Evolutionary conservation across 768 basidiomycete genomes (phyloP), one percentile per base, ranked within the genome.

Genomic region (Termitomyces sp.): DNA sequence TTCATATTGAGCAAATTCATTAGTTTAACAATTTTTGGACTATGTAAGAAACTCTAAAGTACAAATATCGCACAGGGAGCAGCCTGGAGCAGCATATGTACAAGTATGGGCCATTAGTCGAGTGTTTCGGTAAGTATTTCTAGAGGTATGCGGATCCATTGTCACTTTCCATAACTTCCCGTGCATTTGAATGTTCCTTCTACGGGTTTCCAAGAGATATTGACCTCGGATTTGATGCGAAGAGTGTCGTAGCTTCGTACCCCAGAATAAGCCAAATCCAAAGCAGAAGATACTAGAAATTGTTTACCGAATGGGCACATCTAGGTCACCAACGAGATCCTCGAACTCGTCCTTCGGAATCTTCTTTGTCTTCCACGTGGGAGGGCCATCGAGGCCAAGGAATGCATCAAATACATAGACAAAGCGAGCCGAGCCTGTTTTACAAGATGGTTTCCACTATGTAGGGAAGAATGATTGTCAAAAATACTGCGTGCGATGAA

Each of bases 161-260:
- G n/a, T 60, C 61, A 72, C 59, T 68, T 65, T 44, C 81, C 81
- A 62, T 84, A 82, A 11, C 78, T 71, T 22, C 83, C 82, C 62
- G 80, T 85, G 67, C 83, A 79, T 68, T 84, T 84, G 75, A 86
- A 84, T 55, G 83, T 81, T n/a, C 82, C 81, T 16, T 77, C 73
- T 8, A 78, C 78, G 0, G 75, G 73, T 70, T 71, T 67, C 71
- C 80, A 84, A 55, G 75, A 78, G 40, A 84, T 63, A 42, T 76
- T 84, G 55, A 83, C 74, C 40, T 81, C 74, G 7, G 78, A 76
- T 3, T 73, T 78, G 58, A 84, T 70, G 16, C 66, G 71, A 28
- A 84, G 69, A 13, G 64, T 32, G 50, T 67, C 65, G 59, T 84
- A 83, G 40, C 80, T 84, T 57, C 39, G 53, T 44, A 54, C 39